Evolutionary conservation across 805 yeast genomes (phyloP).

Genomic region (Candida adriatica): DNA sequence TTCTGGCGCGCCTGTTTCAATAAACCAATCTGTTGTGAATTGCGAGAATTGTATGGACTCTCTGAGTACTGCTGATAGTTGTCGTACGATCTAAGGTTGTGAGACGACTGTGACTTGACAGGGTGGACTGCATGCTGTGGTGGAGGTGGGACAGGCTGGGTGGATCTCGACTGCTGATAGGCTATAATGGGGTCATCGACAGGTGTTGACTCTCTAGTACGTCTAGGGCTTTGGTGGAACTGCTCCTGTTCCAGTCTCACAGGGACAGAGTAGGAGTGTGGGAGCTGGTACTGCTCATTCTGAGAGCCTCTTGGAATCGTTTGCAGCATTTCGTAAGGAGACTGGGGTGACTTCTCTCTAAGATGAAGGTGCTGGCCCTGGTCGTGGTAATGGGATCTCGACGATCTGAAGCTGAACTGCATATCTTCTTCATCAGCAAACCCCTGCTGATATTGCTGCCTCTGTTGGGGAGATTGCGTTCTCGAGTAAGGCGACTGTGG

Average conservation of each 20-base stretch:
- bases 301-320: slow-evolving; percentile 2
- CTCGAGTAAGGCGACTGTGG: slow-evolving; percentile 13
- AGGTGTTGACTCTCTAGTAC: slow-evolving; percentile 5
- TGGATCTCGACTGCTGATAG: slow-evolving; percentile 2
- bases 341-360: slow-evolving; percentile 1
- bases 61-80: slow-evolving; percentile 4
- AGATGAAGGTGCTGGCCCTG: slow-evolving; percentile 1
- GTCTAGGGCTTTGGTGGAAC: slow-evolving; percentile 5
- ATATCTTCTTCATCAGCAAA: slow-evolving; percentile 17
- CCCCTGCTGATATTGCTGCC: background rate
- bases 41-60: slow-evolving; percentile 9
- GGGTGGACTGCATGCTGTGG: slow-evolving; percentile 19
- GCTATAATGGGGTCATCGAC: slow-evolving; percentile 1
- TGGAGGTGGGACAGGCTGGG: slow-evolving; percentile 15
- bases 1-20: slow-evolving; percentile 13
- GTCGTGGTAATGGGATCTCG: slow-evolving; percentile 15
- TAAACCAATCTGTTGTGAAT: slow-evolving; percentile 4
- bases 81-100: slow-evolving; percentile 11
- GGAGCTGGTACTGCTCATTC: slow-evolving; percentile 6
- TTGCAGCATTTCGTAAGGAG: slow-evolving; percentile 4
- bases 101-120: slow-evolving; percentile 19
- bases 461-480: slow-evolving; percentile 4
- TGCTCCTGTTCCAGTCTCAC: slow-evolving; percentile 10
- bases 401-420: slow-evolving; percentile 24
- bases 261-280: slow-evolving; percentile 22